A percentile compares a stretch with the other conserved stretches of the same genome.
These are phyloP conservation scores for Heliamphora ciliata DNA, from an alignment of 179 eudicot species.

Conservation along the genomic window DNA sequence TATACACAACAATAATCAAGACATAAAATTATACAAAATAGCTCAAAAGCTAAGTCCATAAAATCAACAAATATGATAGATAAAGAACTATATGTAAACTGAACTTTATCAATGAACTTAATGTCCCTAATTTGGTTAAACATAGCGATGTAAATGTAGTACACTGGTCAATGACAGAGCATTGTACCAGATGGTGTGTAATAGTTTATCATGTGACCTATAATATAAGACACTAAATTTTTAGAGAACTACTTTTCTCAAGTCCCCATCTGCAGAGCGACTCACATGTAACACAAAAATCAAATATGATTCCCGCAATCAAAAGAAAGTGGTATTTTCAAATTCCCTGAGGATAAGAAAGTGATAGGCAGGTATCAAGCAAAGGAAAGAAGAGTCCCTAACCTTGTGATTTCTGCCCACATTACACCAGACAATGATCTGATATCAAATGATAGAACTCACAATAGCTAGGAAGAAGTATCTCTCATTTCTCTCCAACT, in stretches of 20 bases:
- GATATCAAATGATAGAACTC: no score
- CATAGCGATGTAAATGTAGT: neutral
- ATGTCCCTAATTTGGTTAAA: neutral
- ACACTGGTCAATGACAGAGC: neutral
- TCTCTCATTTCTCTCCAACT: no score
- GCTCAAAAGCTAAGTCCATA: neutral
- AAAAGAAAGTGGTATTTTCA: neutral
- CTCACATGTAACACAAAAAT: neutral
- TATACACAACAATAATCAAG: conserved; percentile 11
- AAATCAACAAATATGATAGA: conserved; percentile 1
- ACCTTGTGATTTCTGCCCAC: neutral
- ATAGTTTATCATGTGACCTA: neutral
- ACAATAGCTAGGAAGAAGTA: no score
- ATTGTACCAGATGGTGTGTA: neutral
- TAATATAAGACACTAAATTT: neutral
- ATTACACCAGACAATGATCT: neutral
- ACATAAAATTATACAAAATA: neutral
- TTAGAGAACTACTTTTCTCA: neutral
- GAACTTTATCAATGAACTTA: neutral
- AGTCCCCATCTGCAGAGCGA: neutral
- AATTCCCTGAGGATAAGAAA: neutral
- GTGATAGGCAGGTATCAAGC: neutral
- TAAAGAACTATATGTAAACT: neutral
- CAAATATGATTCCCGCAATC: neutral
- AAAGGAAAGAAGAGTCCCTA: neutral